A percentile compares a stretch with the other conserved stretches of the same genome.
Conservation (phyloP, 2,329 filamentous ascomycete genomes). For the Aspergillus awamori region DNA sequence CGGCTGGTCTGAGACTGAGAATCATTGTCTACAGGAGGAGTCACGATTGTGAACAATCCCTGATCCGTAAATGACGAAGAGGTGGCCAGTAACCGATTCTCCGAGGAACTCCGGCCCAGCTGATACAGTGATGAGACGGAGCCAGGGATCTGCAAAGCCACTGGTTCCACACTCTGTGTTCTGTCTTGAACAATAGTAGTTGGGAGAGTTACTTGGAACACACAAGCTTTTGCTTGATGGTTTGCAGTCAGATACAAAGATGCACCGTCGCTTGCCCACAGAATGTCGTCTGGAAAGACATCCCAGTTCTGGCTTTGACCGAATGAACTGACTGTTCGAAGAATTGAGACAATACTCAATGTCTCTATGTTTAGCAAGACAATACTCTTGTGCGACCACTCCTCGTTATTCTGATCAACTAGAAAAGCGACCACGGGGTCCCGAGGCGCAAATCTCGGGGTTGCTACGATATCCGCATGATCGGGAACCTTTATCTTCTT, state of each 20-base stretch:
- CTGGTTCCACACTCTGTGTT: background rate
- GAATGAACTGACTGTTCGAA: background rate
- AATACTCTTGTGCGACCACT: conserved; percentile 5
- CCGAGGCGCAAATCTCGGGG: background rate
- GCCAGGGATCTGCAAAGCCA: background rate
- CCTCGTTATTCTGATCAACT: background rate
- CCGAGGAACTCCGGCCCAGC: background rate
- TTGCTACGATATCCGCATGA: background rate
- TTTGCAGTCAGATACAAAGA: background rate
- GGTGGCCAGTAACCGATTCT: background rate
- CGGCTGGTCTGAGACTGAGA: background rate
- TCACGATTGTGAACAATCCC: background rate
- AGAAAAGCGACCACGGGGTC: background rate
- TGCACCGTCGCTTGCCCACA: background rate
- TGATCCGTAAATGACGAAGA: conserved; percentile 6
- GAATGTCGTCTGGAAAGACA: conserved; percentile 2
- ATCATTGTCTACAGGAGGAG: background rate
- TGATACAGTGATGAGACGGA: background rate
- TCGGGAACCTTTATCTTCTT: background rate
- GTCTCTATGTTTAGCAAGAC: background rate
- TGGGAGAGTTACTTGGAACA: background rate
- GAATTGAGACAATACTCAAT: background rate
- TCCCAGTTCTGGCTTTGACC: background rate
- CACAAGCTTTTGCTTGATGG: background rate
- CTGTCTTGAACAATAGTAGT: background rate